These are phyloP conservation scores for Pseudoturritis turrita DNA, from an alignment of 345 rosid species.

Conservation along the genomic window DNA sequence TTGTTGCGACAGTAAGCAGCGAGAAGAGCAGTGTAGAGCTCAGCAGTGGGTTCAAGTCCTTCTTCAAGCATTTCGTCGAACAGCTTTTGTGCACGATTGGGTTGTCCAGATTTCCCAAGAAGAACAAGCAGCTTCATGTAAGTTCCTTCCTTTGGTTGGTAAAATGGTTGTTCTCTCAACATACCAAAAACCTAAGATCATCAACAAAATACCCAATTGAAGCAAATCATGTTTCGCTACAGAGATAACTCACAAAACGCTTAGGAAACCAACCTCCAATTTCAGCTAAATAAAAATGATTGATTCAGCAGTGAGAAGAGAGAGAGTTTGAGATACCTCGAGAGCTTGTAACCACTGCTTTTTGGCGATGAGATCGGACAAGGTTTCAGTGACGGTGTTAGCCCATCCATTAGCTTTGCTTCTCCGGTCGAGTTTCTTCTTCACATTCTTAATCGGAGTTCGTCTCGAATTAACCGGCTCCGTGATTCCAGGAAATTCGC, in stretches of 20 bases:
- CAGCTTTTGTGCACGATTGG: slow-evolving; percentile 55
- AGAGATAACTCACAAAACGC: too few relatives aligned
- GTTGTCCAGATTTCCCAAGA: slow-evolving; percentile 66
- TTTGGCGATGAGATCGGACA: slow-evolving; percentile 67
- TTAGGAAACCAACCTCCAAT: not conserved
- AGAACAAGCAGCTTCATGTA: slow-evolving; percentile 79
- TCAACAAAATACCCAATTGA: slow-evolving; percentile 1
- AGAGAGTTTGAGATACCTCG: slow-evolving; percentile 37
- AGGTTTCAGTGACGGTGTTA: slow-evolving; percentile 70
- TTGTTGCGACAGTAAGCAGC: slow-evolving; percentile 65
- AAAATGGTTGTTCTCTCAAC: slow-evolving; percentile 66
- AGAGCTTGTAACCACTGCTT: slow-evolving; percentile 84
- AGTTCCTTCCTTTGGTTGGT: slow-evolving; percentile 76
- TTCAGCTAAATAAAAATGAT: not conserved
- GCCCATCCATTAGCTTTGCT: slow-evolving; percentile 70
- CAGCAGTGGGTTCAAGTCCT: slow-evolving; percentile 65
- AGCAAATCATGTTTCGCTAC: not conserved
- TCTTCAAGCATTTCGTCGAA: slow-evolving; percentile 78
- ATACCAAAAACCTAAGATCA: slow-evolving; percentile 60
- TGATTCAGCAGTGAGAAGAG: too few relatives aligned
- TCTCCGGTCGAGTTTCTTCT: slow-evolving; percentile 69
- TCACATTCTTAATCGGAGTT: slow-evolving; percentile 59
- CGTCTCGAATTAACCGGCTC: slow-evolving; percentile 35
- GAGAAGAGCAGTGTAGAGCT: slow-evolving; percentile 78
- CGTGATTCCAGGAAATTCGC: slow-evolving; percentile 69